Evolutionary conservation across 768 basidiomycete genomes (phyloP).

Genomic region (Rhodotorula kratochvilovae): DNA sequence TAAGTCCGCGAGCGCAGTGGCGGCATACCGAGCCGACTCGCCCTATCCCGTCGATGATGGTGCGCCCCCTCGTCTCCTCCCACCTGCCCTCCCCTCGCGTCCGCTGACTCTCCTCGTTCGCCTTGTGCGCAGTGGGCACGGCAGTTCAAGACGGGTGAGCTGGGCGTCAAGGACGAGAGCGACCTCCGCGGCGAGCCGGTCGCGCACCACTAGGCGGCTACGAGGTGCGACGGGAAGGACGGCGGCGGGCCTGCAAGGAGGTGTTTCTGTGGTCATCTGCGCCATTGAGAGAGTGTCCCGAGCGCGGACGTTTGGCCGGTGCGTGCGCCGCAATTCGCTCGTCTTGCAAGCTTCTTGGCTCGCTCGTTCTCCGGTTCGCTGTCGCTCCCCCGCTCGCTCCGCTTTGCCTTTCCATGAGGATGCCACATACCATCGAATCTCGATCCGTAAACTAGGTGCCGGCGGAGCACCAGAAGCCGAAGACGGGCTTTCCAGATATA

Average conservation of each 20-base stretch:
- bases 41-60: slow-evolving; percentile 74
- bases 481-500: too few relatives aligned
- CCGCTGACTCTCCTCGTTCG: background rate
- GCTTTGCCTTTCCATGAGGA: too few relatives aligned
- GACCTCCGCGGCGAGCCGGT: slow-evolving; percentile 27
- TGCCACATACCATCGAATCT: too few relatives aligned
- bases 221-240: too few relatives aligned
- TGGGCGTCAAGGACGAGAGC: slow-evolving; percentile 38
- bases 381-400: too few relatives aligned
- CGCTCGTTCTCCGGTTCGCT: too few relatives aligned
- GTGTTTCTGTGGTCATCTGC: background rate
- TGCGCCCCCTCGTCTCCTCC: slow-evolving; percentile 47
- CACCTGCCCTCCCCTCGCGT: background rate
- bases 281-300: too few relatives aligned
- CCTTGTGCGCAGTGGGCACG: slow-evolving; percentile 53
- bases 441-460: too few relatives aligned
- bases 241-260: background rate
- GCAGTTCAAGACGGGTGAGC: slow-evolving; percentile 51
- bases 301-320: too few relatives aligned
- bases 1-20: slow-evolving; percentile 54
- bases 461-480: too few relatives aligned
- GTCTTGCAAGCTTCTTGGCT: background rate
- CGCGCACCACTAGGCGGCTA: background rate
- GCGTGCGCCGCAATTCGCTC: too few relatives aligned
- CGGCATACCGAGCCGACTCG: slow-evolving; percentile 60